Conservation (phyloP, 2,329 filamentous ascomycete genomes). For the Pyrenophora graminea region DNA sequence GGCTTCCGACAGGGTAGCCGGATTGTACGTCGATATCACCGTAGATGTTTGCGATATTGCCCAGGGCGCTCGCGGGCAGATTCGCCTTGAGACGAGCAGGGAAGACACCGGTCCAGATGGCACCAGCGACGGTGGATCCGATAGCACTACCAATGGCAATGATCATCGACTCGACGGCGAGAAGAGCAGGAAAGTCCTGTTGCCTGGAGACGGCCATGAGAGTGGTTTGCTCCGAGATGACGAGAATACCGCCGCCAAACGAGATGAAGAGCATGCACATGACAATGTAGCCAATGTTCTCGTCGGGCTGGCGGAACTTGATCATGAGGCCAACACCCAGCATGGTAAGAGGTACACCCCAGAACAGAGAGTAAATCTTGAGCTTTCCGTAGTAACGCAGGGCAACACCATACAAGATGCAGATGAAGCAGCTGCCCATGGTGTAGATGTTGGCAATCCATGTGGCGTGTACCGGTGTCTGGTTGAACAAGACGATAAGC, state of each 20-base stretch:
- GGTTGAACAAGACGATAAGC: slow-evolving; percentile 47
- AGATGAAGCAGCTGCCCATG: slow-evolving; percentile 42
- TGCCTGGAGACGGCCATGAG: slow-evolving; percentile 42
- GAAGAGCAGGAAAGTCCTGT: slow-evolving; percentile 38
- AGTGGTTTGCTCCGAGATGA: slow-evolving; percentile 41
- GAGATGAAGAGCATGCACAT: slow-evolving; percentile 46
- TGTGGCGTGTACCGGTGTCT: slow-evolving; percentile 38
- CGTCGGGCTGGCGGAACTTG: slow-evolving; percentile 44
- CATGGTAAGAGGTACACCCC: slow-evolving; percentile 38
- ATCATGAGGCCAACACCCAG: slow-evolving; percentile 46
- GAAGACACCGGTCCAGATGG: slow-evolving; percentile 68
- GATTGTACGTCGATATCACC: slow-evolving; percentile 59
- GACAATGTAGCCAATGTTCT: slow-evolving; percentile 41
- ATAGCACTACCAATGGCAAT: slow-evolving; percentile 58
- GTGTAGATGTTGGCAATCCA: slow-evolving; percentile 50
- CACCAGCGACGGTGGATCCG: slow-evolving; percentile 60
- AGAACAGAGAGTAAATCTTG: slow-evolving; percentile 36
- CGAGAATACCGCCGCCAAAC: slow-evolving; percentile 40
- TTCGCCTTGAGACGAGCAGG: slow-evolving; percentile 51
- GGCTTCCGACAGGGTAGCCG: slow-evolving; percentile 56
- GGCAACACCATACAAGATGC: slow-evolving; percentile 33
- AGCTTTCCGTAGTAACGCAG: slow-evolving; percentile 39
- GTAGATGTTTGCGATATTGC: slow-evolving; percentile 52
- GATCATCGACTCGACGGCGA: slow-evolving; percentile 61
- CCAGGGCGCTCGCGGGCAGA: slow-evolving; percentile 53